Percentiles rank a stretch among this genome's conserved stretches.
Conservation (phyloP, 805 yeast genomes). For the Candida stauntonica region DNA sequence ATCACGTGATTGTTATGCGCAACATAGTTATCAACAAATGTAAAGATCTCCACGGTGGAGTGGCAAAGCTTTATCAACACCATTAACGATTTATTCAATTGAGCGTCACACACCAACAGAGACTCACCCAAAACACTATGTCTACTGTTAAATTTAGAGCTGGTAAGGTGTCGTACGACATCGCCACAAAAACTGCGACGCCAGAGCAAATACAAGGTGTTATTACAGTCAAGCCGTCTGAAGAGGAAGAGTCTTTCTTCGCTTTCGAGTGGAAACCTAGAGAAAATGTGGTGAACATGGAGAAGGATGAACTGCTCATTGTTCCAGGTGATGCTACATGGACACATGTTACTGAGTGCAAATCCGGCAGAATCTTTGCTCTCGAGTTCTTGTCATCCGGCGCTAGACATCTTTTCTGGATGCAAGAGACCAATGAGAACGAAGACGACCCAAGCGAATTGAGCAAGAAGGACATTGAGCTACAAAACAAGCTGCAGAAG, state of each 20-base stretch:
- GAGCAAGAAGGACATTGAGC: slow-evolving; percentile 52
- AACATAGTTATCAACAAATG: no score
- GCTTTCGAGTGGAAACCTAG: slow-evolving; percentile 74
- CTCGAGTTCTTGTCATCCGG: slow-evolving; percentile 61
- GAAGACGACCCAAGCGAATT: slow-evolving; percentile 55
- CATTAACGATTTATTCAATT: no score
- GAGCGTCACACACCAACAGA: background rate
- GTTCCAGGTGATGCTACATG: slow-evolving; percentile 86
- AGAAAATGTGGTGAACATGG: slow-evolving; percentile 40
- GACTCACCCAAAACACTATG: slow-evolving; percentile 7
- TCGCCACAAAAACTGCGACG: slow-evolving; percentile 53
- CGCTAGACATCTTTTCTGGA: slow-evolving; percentile 57
- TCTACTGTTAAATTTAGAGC: slow-evolving; percentile 56
- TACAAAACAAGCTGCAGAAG: slow-evolving; percentile 44
- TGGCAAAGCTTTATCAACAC: no score
- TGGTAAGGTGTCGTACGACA: slow-evolving; percentile 67
- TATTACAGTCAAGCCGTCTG: slow-evolving; percentile 54
- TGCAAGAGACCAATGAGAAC: slow-evolving; percentile 66
- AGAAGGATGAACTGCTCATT: slow-evolving; percentile 60
- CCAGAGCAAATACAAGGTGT: slow-evolving; percentile 71
- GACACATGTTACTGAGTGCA: slow-evolving; percentile 63
- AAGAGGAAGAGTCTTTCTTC: slow-evolving; percentile 68
- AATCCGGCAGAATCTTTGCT: slow-evolving; percentile 72
- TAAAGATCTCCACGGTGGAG: no score
- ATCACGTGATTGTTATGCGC: background rate